A percentile compares a stretch with the other conserved stretches of the same genome.
These are phyloP conservation scores for Naganishia cerealis DNA, from an alignment of 1,284 basidiomycete species.

Conservation along the genomic window DNA sequence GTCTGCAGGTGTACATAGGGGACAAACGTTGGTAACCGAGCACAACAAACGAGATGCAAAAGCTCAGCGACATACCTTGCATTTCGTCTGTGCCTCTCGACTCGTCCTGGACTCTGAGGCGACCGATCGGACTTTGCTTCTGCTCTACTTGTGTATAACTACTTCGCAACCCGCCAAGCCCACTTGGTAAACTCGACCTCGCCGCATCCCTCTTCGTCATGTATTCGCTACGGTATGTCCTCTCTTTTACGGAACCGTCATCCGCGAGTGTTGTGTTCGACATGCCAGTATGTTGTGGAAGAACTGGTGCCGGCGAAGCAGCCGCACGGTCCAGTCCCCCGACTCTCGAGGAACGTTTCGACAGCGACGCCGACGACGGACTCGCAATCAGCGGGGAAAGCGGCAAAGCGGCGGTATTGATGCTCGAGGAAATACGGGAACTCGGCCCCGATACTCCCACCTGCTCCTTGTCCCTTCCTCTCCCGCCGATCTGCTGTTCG, in stretches of 20 bases:
- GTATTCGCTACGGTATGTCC: conserved; percentile 28
- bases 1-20: background rate
- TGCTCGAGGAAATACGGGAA: background rate
- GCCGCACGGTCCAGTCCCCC: background rate
- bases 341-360: background rate
- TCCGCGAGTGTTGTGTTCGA: background rate
- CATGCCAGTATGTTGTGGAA: background rate
- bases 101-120: too few relatives aligned
- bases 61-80: conserved; percentile 6
- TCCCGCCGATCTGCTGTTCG: background rate
- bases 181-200: background rate
- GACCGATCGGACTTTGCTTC: background rate
- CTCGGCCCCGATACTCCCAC: background rate
- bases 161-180: conserved; percentile 1
- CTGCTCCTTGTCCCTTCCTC: background rate
- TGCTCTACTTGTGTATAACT: background rate
- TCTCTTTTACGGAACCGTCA: background rate
- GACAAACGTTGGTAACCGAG: background rate
- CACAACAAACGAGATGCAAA: background rate
- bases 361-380: conserved; percentile 2
- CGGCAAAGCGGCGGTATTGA: background rate
- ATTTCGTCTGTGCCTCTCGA: background rate
- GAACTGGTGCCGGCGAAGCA: background rate
- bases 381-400: conserved; percentile 14
- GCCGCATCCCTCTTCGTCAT: conserved; percentile 26